phyloP scores from a whole-genome alignment of 352 stramenopile species.

The Globisporangium yorkense region DNA sequence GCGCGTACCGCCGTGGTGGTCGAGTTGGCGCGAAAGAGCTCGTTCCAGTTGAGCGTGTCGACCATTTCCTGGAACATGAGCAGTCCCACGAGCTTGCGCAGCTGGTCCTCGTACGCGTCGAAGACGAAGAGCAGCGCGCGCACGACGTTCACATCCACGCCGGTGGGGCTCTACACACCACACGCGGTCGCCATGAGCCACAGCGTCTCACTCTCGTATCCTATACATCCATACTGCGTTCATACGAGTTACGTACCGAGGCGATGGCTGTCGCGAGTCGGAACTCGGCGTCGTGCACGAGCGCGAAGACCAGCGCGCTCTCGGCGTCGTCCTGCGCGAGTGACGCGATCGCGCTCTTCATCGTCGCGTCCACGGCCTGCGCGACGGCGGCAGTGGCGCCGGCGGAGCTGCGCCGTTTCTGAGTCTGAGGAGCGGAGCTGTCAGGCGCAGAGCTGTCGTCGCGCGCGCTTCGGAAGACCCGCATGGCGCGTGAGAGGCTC shows the following conservation, averaged over 20 bases:
- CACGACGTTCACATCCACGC: conserved; percentile 48
- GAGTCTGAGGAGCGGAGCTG: not conserved
- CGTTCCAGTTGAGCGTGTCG: conserved; percentile 76
- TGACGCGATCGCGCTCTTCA: conserved; percentile 59
- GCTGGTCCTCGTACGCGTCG: conserved; percentile 64
- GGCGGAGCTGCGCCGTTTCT: conserved; percentile 1
- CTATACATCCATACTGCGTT: not conserved
- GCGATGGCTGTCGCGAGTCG: conserved; percentile 54
- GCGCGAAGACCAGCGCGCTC: conserved; percentile 62
- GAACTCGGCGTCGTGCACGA: conserved; percentile 76
- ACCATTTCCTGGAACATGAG: conserved; percentile 79
- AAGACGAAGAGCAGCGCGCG: conserved; percentile 71
- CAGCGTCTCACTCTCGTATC: not conserved
- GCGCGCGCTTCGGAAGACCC: conserved; percentile 2
- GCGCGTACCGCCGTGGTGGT: conserved; percentile 47
- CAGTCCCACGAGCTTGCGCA: conserved; percentile 55
- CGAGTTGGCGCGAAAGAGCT: conserved; percentile 79
- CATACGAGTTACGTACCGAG: conserved; percentile 21
- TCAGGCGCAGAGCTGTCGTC: not conserved
- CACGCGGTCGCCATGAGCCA: no score
- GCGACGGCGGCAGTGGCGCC: not conserved
- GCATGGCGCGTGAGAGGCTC: not conserved
- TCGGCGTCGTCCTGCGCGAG: conserved; percentile 61
- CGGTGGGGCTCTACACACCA: conserved; percentile 14
- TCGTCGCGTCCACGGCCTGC: conserved; percentile 35